These are phyloP conservation scores for Oryza glumipatula DNA, from an alignment of 176 grass and related monocot species.

Conservation along the genomic window DNA sequence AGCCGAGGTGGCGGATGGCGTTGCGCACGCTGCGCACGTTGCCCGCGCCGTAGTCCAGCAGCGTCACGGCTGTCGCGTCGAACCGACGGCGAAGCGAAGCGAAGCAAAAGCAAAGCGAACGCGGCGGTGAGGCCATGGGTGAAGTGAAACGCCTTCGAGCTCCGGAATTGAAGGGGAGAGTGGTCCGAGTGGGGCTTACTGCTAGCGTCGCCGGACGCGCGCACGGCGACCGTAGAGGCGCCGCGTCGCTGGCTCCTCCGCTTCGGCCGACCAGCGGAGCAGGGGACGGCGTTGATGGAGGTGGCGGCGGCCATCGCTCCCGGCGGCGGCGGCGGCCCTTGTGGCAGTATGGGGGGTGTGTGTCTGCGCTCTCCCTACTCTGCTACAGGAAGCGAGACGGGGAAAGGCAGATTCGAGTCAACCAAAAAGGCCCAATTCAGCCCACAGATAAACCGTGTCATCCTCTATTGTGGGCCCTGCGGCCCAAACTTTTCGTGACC, in stretches of 20 bases:
- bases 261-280: slow-evolving; percentile 9
- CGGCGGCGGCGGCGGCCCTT: slow-evolving; percentile 32
- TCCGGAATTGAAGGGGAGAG: slow-evolving; percentile 22
- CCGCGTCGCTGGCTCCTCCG: slow-evolving; percentile 17
- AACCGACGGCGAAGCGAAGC: not conserved
- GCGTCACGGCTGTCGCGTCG: slow-evolving; percentile 60
- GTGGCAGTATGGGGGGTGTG: not conserved
- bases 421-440: not conserved
- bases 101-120: not conserved
- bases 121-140: slow-evolving; percentile 8
- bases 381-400: not conserved
- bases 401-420: slow-evolving; percentile 6
- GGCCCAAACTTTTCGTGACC: not conserved
- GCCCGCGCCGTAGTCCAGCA: slow-evolving; percentile 92
- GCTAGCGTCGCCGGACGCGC: slow-evolving; percentile 43
- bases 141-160: slow-evolving; percentile 5
- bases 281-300: slow-evolving; percentile 29
- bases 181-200: slow-evolving; percentile 44
- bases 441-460: not conserved
- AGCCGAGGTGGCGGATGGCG: slow-evolving; percentile 83
- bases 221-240: slow-evolving; percentile 41
- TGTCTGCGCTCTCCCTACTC: not conserved
- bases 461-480: not conserved
- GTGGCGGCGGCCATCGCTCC: slow-evolving; percentile 33
- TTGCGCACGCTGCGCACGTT: slow-evolving; percentile 94